Evolutionary conservation across 306 rosid species (phyloP).

Genomic region (Nissolia schottii): DNA sequence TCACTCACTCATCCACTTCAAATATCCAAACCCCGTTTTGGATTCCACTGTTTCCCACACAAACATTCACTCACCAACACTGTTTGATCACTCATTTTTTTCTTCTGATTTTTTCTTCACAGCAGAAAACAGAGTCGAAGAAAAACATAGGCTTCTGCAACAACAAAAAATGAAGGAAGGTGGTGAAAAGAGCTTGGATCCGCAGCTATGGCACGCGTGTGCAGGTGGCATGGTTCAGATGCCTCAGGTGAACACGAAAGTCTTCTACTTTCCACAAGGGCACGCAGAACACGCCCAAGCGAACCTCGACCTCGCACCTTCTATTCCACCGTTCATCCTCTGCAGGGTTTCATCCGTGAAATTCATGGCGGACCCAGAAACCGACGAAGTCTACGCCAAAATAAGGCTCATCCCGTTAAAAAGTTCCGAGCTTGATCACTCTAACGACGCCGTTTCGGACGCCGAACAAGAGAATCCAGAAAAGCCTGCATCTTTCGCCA

Average conservation of each 20-base stretch:
- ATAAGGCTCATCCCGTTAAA: constrained; percentile 49
- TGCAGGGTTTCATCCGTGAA: constrained; percentile 56
- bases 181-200: constrained; percentile 65
- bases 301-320: constrained; percentile 45
- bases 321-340: constrained; percentile 54
- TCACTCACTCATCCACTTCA: not conserved
- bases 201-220: constrained; percentile 95
- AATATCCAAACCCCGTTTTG: not conserved
- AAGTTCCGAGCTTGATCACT: constrained; percentile 29
- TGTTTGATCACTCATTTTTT: not conserved
- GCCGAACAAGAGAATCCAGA: constrained; percentile 44
- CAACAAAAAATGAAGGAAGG: constrained; percentile 67
- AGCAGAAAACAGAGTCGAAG: not conserved
- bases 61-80: not conserved
- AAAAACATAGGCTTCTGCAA: not conserved
- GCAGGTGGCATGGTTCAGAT: constrained; percentile 93
- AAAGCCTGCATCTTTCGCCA: constrained; percentile 83
- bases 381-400: constrained; percentile 72
- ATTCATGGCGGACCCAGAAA: constrained; percentile 81
- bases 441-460: constrained; percentile 24
- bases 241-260: constrained; percentile 71
- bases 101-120: not conserved
- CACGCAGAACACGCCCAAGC: constrained; percentile 92
- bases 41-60: not conserved
- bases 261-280: constrained; percentile 92